Evolutionary conservation across 306 rosid genomes (phyloP).

Genomic region (Acacia melanoxylon): DNA sequence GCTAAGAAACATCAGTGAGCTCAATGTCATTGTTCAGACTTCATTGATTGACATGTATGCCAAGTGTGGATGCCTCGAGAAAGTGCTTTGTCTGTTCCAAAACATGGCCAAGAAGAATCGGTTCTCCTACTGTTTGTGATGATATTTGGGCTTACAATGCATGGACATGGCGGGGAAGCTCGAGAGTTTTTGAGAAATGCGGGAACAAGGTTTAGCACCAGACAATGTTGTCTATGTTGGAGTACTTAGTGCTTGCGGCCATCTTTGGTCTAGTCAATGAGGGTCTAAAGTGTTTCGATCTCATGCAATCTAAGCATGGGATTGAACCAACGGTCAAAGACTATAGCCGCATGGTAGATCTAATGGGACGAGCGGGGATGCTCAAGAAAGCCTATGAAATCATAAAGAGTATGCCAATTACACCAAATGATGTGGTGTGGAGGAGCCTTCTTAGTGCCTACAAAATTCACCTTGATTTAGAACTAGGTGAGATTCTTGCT

Average conservation of each 20-base stretch:
- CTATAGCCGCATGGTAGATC: slow-evolving; percentile 86
- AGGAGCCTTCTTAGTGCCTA: slow-evolving; percentile 83
- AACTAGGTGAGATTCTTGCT: slow-evolving; percentile 65
- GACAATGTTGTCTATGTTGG: slow-evolving; percentile 69
- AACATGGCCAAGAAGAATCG: slow-evolving; percentile 65
- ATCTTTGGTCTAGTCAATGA: slow-evolving; percentile 74
- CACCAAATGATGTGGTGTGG: slow-evolving; percentile 74
- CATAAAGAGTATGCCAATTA: slow-evolving; percentile 53
- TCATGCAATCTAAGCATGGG: slow-evolving; percentile 60
- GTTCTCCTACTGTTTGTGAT: slow-evolving; percentile 67
- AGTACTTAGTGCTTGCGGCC: slow-evolving; percentile 70
- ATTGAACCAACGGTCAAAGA: slow-evolving; percentile 69
- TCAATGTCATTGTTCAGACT: slow-evolving; percentile 76
- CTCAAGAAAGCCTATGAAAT: slow-evolving; percentile 67
- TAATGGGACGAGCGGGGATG: slow-evolving; percentile 73
- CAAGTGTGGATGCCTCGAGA: slow-evolving; percentile 74
- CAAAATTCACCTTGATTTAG: slow-evolving; percentile 63
- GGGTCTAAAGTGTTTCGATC: slow-evolving; percentile 53
- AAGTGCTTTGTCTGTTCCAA: slow-evolving; percentile 52
- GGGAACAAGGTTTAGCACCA: slow-evolving; percentile 61
- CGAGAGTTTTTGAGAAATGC: slow-evolving; percentile 61
- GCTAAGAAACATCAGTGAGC: slow-evolving; percentile 65
- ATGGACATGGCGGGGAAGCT: slow-evolving; percentile 77
- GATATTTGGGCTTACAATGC: slow-evolving; percentile 80
- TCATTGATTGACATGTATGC: slow-evolving; percentile 81